A percentile compares a stretch with the other conserved stretches of the same genome.
Evolutionary conservation across 1,139 yeast genomes (phyloP).

Genomic region (Diutina neorugosa): DNA sequence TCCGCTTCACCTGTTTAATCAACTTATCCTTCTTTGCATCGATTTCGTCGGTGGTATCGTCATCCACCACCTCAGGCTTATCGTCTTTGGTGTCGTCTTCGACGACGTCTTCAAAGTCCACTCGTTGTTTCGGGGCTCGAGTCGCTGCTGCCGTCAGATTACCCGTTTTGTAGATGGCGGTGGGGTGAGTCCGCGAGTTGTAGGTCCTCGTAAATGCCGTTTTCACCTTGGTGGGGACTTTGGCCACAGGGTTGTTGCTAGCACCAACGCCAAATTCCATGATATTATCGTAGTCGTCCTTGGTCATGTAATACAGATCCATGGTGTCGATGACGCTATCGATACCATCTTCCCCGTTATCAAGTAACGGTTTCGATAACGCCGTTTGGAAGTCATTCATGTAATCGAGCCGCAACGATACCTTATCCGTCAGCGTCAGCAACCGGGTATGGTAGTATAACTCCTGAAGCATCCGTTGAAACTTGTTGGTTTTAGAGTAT

Average conservation of each 20-base stretch:
- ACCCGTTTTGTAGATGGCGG: slow-evolving; percentile 69
- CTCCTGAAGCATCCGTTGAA: slow-evolving; percentile 69
- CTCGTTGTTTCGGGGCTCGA: slow-evolving; percentile 20
- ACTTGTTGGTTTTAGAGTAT: slow-evolving; percentile 75
- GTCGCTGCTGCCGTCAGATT: slow-evolving; percentile 28
- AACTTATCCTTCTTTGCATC: slow-evolving; percentile 33
- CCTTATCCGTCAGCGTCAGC: slow-evolving; percentile 63
- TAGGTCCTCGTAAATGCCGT: slow-evolving; percentile 79
- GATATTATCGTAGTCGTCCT: slow-evolving; percentile 84
- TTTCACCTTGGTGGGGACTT: slow-evolving; percentile 66
- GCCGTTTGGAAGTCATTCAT: slow-evolving; percentile 49
- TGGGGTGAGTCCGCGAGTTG: slow-evolving; percentile 67
- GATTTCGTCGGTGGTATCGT: slow-evolving; percentile 16
- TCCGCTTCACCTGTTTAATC: slow-evolving; percentile 25
- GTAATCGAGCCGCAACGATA: slow-evolving; percentile 68
- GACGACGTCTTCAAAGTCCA: slow-evolving; percentile 50
- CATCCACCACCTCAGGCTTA: slow-evolving; percentile 23
- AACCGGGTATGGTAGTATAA: slow-evolving; percentile 80
- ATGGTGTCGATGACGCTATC: slow-evolving; percentile 49
- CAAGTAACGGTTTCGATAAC: slow-evolving; percentile 44
- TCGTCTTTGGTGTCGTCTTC: slow-evolving; percentile 39
- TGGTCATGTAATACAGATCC: slow-evolving; percentile 78
- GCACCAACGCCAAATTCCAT: slow-evolving; percentile 73
- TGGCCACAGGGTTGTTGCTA: slow-evolving; percentile 33
- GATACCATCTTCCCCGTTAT: slow-evolving; percentile 50